A percentile compares a stretch with the other conserved stretches of the same genome.
phyloP scores from a whole-genome alignment of 1,284 basidiomycete genomes.

The Cryptococcus jaspeensis region DNA sequence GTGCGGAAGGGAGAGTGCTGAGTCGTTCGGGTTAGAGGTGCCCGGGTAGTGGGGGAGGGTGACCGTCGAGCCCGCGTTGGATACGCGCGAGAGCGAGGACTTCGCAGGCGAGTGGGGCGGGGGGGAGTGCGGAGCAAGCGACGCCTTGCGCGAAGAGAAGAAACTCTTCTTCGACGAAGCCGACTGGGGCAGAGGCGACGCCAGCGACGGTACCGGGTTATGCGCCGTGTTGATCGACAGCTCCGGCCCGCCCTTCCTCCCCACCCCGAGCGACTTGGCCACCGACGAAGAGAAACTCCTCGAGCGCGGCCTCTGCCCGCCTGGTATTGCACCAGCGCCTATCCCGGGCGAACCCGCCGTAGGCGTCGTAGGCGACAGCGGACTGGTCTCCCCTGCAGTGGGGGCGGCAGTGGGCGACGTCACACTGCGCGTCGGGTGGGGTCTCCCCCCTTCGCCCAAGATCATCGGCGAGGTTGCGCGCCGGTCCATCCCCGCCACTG shows the following conservation, averaged over 20 bases:
- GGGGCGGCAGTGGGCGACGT: slow-evolving; percentile 12
- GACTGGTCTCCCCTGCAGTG: background rate
- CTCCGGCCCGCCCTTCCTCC: slow-evolving; percentile 6
- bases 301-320: slow-evolving; percentile 30
- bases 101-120: slow-evolving; percentile 10
- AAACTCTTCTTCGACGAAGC: slow-evolving; percentile 16
- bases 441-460: background rate
- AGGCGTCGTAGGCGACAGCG: background rate
- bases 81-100: background rate
- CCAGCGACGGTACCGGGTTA: slow-evolving; percentile 1
- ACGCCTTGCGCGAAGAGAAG: slow-evolving; percentile 14
- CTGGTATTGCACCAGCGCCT: no score
- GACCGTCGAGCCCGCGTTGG: background rate
- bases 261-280: slow-evolving; percentile 23
- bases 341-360: no score
- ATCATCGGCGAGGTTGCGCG: slow-evolving; percentile 18
- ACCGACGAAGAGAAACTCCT: slow-evolving; percentile 42
- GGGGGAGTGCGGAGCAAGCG: slow-evolving; percentile 3
- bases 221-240: slow-evolving; percentile 10
- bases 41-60: slow-evolving; percentile 4
- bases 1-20: slow-evolving; percentile 12
- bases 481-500: background rate
- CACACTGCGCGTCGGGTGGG: slow-evolving; percentile 18
- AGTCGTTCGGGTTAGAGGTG: slow-evolving; percentile 7
- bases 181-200: slow-evolving; percentile 9